Evolutionary conservation across 108 stramenopile species (phyloP).

Genomic region (Chaetoceros muelleri): DNA sequence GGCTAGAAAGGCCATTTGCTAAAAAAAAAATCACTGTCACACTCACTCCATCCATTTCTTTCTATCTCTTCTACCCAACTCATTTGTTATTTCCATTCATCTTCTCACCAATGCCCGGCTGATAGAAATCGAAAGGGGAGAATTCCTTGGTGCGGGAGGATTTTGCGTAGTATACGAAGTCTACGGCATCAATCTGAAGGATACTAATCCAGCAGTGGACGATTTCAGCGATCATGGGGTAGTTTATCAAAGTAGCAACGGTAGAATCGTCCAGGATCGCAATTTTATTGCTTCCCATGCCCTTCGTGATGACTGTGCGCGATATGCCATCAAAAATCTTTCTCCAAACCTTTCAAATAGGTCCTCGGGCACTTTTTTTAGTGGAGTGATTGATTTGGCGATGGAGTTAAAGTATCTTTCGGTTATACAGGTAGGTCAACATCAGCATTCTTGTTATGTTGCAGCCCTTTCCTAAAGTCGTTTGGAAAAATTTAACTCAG

Average conservation of each 20-base stretch:
- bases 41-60: no score
- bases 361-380: constrained; percentile 48
- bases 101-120: neutral
- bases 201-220: neutral
- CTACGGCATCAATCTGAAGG: neutral
- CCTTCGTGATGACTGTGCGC: constrained; percentile 31
- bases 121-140: constrained; percentile 50
- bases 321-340: constrained; percentile 78
- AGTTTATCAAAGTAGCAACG: constrained; percentile 6
- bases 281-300: constrained; percentile 56
- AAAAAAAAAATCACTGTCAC: no score
- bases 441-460: neutral
- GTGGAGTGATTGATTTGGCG: constrained; percentile 73
- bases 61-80: no score
- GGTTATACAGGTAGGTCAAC: constrained; percentile 21
- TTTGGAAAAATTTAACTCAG: neutral
- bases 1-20: no score
- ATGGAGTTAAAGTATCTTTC: constrained; percentile 63
- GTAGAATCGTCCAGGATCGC: constrained; percentile 63
- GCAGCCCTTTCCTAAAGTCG: no score
- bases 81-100: neutral
- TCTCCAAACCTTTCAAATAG: constrained; percentile 35
- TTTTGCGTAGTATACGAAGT: constrained; percentile 76
- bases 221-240: neutral
- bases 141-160: constrained; percentile 68